Evolutionary conservation across 495 filamentous ascomycete species (phyloP).

Genomic region (Podospora didyma): DNA sequence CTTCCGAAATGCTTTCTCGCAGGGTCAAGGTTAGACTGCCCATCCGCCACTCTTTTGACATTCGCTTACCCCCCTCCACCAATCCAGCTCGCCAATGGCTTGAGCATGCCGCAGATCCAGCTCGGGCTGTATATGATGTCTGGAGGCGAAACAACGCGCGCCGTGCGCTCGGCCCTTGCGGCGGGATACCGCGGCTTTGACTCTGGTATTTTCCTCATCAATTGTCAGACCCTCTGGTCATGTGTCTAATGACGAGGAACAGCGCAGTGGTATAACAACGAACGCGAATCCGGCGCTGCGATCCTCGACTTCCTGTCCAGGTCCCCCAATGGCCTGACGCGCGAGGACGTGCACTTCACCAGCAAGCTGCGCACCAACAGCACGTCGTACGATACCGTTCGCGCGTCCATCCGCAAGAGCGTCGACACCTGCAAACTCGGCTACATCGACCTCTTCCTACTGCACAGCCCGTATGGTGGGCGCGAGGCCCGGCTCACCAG

Average conservation of each 20-base stretch:
- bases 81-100: conserved; percentile 51
- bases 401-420: conserved; percentile 51
- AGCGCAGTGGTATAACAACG: conserved; percentile 63
- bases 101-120: conserved; percentile 60
- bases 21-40: not conserved
- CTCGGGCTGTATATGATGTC: conserved; percentile 63
- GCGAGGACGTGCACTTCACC: conserved; percentile 64
- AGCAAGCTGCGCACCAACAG: conserved; percentile 58
- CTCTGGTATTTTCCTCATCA: conserved; percentile 10
- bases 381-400: conserved; percentile 52
- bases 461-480: conserved; percentile 65
- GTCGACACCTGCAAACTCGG: conserved; percentile 52
- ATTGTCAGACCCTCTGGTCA: no score
- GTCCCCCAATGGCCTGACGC: conserved; percentile 39
- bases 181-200: conserved; percentile 50
- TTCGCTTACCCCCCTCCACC: not conserved
- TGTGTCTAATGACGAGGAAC: no score
- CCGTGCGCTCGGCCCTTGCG: conserved; percentile 49
- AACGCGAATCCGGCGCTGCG: conserved; percentile 53
- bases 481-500: conserved; percentile 52
- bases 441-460: conserved; percentile 68
- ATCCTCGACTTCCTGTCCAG: conserved; percentile 48
- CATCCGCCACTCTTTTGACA: no score
- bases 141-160: conserved; percentile 41
- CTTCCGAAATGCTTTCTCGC: not conserved